Evolutionary conservation across 345 rosid genomes (phyloP), one percentile per base, ranked within the genome.

Genomic region (Hypericum perforatum): DNA sequence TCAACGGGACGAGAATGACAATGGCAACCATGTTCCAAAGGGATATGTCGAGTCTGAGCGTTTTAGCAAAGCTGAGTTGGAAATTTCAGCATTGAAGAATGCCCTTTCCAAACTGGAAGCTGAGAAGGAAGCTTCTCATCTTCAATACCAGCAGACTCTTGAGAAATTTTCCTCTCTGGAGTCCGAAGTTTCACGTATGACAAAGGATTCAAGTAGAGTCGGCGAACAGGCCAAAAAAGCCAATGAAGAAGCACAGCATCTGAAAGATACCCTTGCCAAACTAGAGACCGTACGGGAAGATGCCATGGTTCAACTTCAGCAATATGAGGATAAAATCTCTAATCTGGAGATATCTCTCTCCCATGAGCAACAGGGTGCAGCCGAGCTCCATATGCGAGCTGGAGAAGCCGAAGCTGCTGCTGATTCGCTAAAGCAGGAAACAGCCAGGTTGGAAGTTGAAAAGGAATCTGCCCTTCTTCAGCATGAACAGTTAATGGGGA

Each of bases 61-160:
- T 16, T 62, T 75, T 43, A 64, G 71, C 63, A 81, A 73, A 71
- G 80, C 86, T 16, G 99, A 89, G 74, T 68, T 67, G 62, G 99
- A 89, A 64, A 84, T 94, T 41, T 60, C 69, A 42, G 74, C 66
- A 49, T 76, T 94, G 51, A 86, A 79, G 77, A 84, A 84, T 47
- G 82, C 81, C 48, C 89, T 94, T 59, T 69, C 87, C 46, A 84
- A 76, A 75, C 71, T 92, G 59, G 94, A 92, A 73, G 85, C 81
- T 64, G 97, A 92, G 66, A 92, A 88, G 69, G 91, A 88, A 67
- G 89, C 85, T 63, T 85, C 55, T 72, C 43, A 78, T 57, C 70
- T 71, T 60, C 80, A 85, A 73, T 88, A 83, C 73, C 86, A 73
- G 40, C 80, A 74, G 63, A 78, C 84, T 64, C 72, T 83, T 70